A percentile compares a stretch with the other conserved stretches of the same genome.
Conservation (phyloP, 2,329 filamentous ascomycete genomes). For the Colletotrichum lini region DNA sequence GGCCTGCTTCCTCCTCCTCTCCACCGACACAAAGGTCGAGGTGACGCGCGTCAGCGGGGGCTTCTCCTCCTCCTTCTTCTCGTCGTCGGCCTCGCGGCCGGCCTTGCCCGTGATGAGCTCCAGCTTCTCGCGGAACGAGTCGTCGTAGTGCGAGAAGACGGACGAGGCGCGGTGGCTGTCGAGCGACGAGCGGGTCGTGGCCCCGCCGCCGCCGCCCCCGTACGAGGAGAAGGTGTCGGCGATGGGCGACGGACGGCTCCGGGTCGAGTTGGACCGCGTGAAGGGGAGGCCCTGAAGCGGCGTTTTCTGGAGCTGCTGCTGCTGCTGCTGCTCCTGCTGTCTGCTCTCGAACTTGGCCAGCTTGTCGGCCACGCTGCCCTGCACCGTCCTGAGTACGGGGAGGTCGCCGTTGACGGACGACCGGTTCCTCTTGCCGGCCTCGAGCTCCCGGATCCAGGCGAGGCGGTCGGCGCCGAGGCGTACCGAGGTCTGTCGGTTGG, state of each 20-base stretch:
- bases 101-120: conserved; percentile 24
- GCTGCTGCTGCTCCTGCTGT: conserved; percentile 16
- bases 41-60: conserved; percentile 19
- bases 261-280: conserved; percentile 32
- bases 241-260: conserved; percentile 26
- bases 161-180: conserved; percentile 36
- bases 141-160: conserved; percentile 39
- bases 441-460: conserved; percentile 36
- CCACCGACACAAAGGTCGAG: conserved; percentile 18
- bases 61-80: conserved; percentile 23
- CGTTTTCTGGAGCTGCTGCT: neutral
- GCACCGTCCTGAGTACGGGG: conserved; percentile 31
- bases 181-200: conserved; percentile 31
- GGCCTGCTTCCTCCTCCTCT: neutral
- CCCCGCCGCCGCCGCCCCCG: neutral
- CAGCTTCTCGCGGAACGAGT: conserved; percentile 40
- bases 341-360: conserved; percentile 32
- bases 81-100: conserved; percentile 18
- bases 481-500: conserved; percentile 6
- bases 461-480: conserved; percentile 33
- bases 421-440: conserved; percentile 25
- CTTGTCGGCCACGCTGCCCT: conserved; percentile 36
- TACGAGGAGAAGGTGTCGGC: conserved; percentile 35
- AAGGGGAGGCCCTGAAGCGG: neutral
- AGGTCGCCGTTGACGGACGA: conserved; percentile 25